Evolutionary conservation across 768 basidiomycete species (phyloP), one percentile per base, ranked within the genome.

Genomic region (Tricholoma terreum): DNA sequence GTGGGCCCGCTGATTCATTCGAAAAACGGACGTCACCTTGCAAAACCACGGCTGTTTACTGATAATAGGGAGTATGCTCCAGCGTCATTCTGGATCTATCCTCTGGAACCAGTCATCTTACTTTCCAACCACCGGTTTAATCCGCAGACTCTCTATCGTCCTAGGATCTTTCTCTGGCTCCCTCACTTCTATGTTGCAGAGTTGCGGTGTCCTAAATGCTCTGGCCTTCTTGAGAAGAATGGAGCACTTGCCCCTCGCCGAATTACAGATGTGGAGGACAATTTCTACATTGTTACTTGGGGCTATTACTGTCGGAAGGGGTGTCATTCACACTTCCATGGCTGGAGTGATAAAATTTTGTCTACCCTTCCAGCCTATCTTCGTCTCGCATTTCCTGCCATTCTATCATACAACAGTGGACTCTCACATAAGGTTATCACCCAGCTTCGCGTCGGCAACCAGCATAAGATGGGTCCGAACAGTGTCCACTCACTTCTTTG

Each of bases 391-490:
- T n/a, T n/a, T 35, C 61, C 66, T 0, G 65, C 57, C 0, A 57
- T 57, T 17, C 54, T 66, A 5, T 67, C 56, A 14, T 55, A 11
- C n/a, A 54, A 60, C n/a, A n/a, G n/a, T 27, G 65, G 65, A 3
- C 54, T 64, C 10, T 64, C 63, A 4, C 34, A 45, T 6, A 50
- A 61, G 8, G 60, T 67, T 3, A 50, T 65, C 11, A 54, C 46
- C 0, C 58, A 58, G 38, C 56, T 65, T 6, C 46, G 60, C 7
- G 60, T 61, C 7, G 56, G 52, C n/a, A 67, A 68, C 46, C 67
- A 68, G 49, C 67, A 68, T 35, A 68, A 68, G 27, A 68, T 68
- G 67, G 67, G 63, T 2, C 65, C 63, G 0, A n/a, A n/a, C 49
- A 27, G 65, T 21, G 57, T 68, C 45, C 51, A 50, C 6, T 58